Conservation (phyloP, 331 rosid genomes). For the Acacia concinna region DNA sequence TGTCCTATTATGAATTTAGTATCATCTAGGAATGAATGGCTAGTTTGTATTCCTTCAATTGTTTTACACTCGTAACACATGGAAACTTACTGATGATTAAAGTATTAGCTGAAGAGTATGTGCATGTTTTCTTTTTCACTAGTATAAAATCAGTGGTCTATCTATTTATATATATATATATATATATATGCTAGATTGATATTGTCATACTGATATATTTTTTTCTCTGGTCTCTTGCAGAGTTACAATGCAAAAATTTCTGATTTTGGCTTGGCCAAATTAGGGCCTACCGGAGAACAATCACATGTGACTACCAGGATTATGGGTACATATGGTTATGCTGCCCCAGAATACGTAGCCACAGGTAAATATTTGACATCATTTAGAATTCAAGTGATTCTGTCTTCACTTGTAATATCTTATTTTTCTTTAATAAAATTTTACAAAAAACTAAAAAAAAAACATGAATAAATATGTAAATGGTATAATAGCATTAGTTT, state of each 20-base stretch:
- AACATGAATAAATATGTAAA: not conserved
- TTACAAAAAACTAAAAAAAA: not conserved
- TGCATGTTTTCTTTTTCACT: not conserved
- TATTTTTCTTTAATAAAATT: not conserved
- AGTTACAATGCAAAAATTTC: conserved; percentile 74
- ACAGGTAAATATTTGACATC: conserved; percentile 54
- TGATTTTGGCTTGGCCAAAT: conserved; percentile 86
- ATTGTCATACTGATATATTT: conserved; percentile 1
- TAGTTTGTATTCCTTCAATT: not conserved
- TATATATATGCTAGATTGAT: not conserved
- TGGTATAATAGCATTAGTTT: not conserved
- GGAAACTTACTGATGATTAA: not conserved
- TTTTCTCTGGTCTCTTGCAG: conserved; percentile 40
- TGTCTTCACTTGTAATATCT: not conserved
- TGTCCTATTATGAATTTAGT: not conserved
- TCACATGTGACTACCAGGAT: conserved; percentile 89
- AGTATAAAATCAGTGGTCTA: not conserved
- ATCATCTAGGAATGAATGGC: not conserved
- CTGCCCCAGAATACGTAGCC: conserved; percentile 87
- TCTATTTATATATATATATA: not conserved
- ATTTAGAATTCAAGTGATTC: not conserved
- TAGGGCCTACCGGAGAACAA: conserved; percentile 76
- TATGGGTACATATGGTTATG: conserved; percentile 88
- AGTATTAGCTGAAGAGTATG: not conserved
- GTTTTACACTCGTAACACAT: not conserved